These are phyloP conservation scores for Phytophthora idaei DNA, from an alignment of 352 stramenopile species.

Conservation along the genomic window DNA sequence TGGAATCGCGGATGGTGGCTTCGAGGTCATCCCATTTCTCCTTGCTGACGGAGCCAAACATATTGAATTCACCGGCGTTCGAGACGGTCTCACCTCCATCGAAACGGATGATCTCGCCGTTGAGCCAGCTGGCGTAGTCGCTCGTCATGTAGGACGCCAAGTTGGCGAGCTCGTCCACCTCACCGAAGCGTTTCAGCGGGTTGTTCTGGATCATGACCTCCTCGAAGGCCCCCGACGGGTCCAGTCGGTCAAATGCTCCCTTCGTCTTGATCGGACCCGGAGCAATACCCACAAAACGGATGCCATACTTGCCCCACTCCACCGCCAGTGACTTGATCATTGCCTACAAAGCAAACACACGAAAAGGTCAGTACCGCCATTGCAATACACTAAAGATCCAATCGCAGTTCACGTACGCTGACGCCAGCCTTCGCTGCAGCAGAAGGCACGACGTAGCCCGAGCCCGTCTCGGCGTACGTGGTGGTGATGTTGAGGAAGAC, in stretches of 20 bases:
- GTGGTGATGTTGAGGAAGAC: constrained; percentile 98
- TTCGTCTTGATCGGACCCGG: constrained; percentile 95
- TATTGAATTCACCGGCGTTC: constrained; percentile 84
- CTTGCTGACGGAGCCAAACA: constrained; percentile 61
- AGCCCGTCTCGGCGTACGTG: constrained; percentile 94
- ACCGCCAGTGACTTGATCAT: constrained; percentile 95
- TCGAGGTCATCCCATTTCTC: constrained; percentile 83
- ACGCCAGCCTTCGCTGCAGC: constrained; percentile 96
- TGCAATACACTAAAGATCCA: background rate
- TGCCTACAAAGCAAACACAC: constrained; percentile 58
- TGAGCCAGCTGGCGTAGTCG: constrained; percentile 85
- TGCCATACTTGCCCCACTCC: constrained; percentile 96
- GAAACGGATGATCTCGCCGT: constrained; percentile 83
- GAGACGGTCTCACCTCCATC: constrained; percentile 79
- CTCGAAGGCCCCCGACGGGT: constrained; percentile 72
- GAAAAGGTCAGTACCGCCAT: constrained; percentile 29
- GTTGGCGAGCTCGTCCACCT: constrained; percentile 83
- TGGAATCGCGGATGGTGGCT: constrained; percentile 57
- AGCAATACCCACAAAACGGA: constrained; percentile 97
- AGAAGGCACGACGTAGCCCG: constrained; percentile 95
- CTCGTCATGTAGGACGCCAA: constrained; percentile 77
- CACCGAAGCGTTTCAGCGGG: constrained; percentile 72
- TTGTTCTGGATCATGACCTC: constrained; percentile 74
- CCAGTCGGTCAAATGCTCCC: constrained; percentile 78
- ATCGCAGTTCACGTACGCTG: constrained; percentile 40